Percentiles rank a stretch among this genome's conserved stretches.
Evolutionary conservation across 352 stramenopile genomes (phyloP).

Genomic region (Phytopythium delawarense): DNA sequence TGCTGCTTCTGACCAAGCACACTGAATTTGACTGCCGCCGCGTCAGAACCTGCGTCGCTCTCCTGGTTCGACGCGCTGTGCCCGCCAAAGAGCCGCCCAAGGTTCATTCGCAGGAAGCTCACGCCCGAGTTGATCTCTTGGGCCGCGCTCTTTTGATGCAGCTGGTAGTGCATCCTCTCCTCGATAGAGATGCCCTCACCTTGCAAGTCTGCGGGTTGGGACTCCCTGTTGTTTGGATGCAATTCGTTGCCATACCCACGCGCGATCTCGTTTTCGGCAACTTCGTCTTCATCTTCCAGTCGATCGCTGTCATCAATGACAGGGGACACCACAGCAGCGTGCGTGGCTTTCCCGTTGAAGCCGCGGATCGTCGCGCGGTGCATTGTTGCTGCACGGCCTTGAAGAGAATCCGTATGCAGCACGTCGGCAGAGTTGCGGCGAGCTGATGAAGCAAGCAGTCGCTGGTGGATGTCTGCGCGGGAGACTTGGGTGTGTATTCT

Average conservation of each 20-base stretch:
- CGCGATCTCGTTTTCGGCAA: not conserved
- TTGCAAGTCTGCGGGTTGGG: too few species aligned
- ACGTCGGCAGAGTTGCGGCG: not conserved
- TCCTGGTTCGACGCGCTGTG: constrained; percentile 36
- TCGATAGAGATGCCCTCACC: not conserved
- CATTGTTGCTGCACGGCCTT: not conserved
- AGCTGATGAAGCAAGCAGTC: too few species aligned
- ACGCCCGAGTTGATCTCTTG: not conserved
- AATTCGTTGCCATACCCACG: not conserved
- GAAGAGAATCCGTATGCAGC: not conserved
- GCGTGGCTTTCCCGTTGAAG: constrained; percentile 35
- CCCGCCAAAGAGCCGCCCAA: constrained; percentile 20
- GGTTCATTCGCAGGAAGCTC: constrained; percentile 8
- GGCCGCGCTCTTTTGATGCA: constrained; percentile 25
- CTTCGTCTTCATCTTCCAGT: constrained; percentile 3
- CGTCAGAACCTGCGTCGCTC: constrained; percentile 8
- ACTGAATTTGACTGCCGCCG: constrained; percentile 29
- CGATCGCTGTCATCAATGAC: constrained; percentile 33
- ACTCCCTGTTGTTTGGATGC: not conserved
- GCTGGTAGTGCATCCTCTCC: constrained; percentile 11
- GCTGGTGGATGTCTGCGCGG: not conserved
- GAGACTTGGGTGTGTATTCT: not conserved
- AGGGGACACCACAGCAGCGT: constrained; percentile 44
- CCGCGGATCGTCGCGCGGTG: not conserved
- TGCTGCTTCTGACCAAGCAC: constrained; percentile 64